Base-by-base conservation (phyloP, 768 basidiomycete genomes). In the Suillus placidus region DNA sequence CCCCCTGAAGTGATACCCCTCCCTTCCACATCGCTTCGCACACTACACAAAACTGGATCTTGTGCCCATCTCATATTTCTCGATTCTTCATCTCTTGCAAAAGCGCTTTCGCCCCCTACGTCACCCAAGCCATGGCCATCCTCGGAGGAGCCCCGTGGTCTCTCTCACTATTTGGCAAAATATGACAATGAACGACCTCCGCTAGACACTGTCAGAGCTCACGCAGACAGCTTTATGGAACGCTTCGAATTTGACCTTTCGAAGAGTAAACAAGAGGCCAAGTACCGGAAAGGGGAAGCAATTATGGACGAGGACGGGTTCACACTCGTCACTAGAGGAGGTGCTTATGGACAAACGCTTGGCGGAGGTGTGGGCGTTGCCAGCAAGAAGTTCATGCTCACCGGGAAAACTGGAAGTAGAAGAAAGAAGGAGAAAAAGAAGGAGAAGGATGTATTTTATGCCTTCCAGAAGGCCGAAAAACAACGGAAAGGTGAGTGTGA, bases 231-330 rank as follows among this genome's bases (percentile, higher is more conserved):
- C 4, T 86, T 85, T 34, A 88, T 97, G 76, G 87, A 84, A 38
- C 80, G 87, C 32, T 95, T 87, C 80, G 95, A 97, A 71, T 87
- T 88, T 73, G 70, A 76, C 60, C 58, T 70, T 14, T 85, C 86
- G 35, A 87, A 86, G 76, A 79, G 79, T 68, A 88, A 83, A 73
- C 86, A 85, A 68, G 83, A 84, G 72, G 85, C 87, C 30, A 83
- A 86, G 73, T 93, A 91, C 72, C 84, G 80, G 69, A 93, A 93
- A 73, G 93, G 93, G 26, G 94, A 94, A 71, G 94, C 92, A 7
- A 83, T 97, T 64, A 92, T 97, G 51, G 95, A 98, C 74, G 94
- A 92, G 66, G 95, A 98, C 67, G 95, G 95, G 3, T 98, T 97
- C 76, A 97, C 94, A 13, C 85, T 98, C 14, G 95, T 98, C 42